Conservation (phyloP, 768 basidiomycete genomes). For the Psilocybe sp. region DNA sequence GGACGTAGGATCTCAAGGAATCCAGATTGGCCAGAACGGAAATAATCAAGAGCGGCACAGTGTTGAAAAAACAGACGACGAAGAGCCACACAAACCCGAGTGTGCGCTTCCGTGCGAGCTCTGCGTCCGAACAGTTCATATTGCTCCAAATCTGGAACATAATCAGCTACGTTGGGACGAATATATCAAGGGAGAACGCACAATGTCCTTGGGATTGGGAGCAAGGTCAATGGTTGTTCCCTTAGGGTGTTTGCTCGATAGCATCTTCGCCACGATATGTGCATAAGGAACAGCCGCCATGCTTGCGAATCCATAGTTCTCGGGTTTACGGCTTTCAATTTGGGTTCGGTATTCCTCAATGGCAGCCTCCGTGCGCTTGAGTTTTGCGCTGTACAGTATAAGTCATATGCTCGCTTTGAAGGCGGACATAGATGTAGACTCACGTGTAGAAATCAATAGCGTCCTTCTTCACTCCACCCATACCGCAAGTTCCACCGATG, state of each 20-base stretch:
- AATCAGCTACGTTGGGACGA: slow-evolving; percentile 1
- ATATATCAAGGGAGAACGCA: slow-evolving; percentile 28
- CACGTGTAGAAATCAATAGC: slow-evolving; percentile 94
- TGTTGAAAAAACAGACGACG: slow-evolving; percentile 90
- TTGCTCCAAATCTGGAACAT: slow-evolving; percentile 83
- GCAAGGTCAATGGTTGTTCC: slow-evolving; percentile 72
- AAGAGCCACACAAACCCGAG: slow-evolving; percentile 80
- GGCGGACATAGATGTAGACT: slow-evolving; percentile 25
- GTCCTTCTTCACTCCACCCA: slow-evolving; percentile 83
- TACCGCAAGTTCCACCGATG: slow-evolving; percentile 76
- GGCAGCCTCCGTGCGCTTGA: slow-evolving; percentile 67
- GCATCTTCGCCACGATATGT: slow-evolving; percentile 75
- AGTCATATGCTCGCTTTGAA: slow-evolving; percentile 2
- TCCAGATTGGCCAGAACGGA: slow-evolving; percentile 90
- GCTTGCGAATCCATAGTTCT: slow-evolving; percentile 90
- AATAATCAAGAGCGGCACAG: slow-evolving; percentile 85
- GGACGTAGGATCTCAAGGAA: slow-evolving; percentile 46
- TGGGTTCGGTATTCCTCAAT: slow-evolving; percentile 72
- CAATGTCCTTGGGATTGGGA: slow-evolving; percentile 88
- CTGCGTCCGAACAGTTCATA: slow-evolving; percentile 68
- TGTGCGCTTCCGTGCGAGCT: slow-evolving; percentile 61
- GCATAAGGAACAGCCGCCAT: slow-evolving; percentile 88
- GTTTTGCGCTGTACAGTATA: slow-evolving; percentile 36
- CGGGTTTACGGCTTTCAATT: slow-evolving; percentile 73
- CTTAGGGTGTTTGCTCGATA: slow-evolving; percentile 67